Evolutionary conservation across 2,329 filamentous ascomycete species (phyloP), one percentile per base, ranked within the genome.

Genomic region (Fusarium sp.): DNA sequence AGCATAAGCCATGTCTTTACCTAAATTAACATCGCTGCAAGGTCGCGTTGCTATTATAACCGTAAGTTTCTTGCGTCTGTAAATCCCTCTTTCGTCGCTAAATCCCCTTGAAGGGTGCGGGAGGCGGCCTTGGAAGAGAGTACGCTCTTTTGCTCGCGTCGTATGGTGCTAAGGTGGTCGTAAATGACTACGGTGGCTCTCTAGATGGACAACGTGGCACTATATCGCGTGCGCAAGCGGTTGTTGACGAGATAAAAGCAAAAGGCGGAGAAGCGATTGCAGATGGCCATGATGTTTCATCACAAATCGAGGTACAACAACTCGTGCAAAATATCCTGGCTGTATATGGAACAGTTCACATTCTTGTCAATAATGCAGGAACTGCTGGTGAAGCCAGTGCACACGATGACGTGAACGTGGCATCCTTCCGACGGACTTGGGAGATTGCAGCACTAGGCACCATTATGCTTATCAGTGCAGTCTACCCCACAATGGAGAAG

Each of bases 101-200:
- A 26, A 7, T 19, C 17, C 6, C n/a, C 14, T 36, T 50, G 19
- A 31, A 52, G 49, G 49, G 72, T 3, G 69, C 72, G 11, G 72
- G 72, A n/a, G 62, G 70, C 17, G 72, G 72, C 7, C 62, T 74
- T 6, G 72, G 72, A 15, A 62, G 70, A 17, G 69, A 73, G 31
- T 70, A 74, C 19, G 70, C 70, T 9, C 44, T 74, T 11, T 43
- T 69, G 4, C 57, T 74, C 14, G 70, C 58, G 7, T 36, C 21
- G 31, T 61, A 57, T 10, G 70, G 70, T 10, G 69, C 70, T 9
- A 13, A 40, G 6, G 66, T 72, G 6, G 62, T 74, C 15, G 57
- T 73, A 24, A 72, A 73, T 34, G 58, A 62, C 33, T 62, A 62
- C 26, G 58, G 58, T 14, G 58, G 58, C 19, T 55, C 51, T 28